Evolutionary conservation across 1,139 yeast species (phyloP), one percentile per base, ranked within the genome.

Genomic region (Nakaseomyces glabratus): DNA sequence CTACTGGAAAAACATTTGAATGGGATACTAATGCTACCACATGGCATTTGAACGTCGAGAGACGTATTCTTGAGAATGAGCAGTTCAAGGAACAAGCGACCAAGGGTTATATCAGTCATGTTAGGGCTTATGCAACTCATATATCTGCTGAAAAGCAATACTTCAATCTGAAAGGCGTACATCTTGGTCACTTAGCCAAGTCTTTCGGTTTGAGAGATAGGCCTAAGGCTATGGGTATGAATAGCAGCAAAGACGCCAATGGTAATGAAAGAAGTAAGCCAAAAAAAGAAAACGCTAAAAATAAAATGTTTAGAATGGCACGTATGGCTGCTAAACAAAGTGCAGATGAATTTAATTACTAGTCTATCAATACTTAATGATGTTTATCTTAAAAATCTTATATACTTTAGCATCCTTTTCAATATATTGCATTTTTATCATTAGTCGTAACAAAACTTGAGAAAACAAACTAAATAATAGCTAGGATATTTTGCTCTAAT

Each of bases 11-110:
- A 23, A 33, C 35, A 10, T 57, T 55, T 28, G 68, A 65, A 12
- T 93, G 97, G 97, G 96, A 88, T 57, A 75, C 78, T 20, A 88
- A 82, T 52, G 98, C 96, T 3, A 90, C 99, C 0, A 85, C 95
- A 1, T 88, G 94, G 93, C 99, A 90, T 57, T 66, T 90, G 47
- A 77, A 81, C 37, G 72, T 85, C 11, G 99, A 90, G 62, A 67
- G 96, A 53, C 81, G 94, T 81, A 64, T 88, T 20, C 61, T 90
- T 32, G 93, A 76, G 47, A 82, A 82, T 47, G 61, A 69, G 1
- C 58, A 63, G 0, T 71, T 71, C 9, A 79, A 76, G 37, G 75
- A 72, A 15, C 52, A 66, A 11, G 94, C 95, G 0, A 69, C 71
- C 11, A 73, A 76, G 49, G 97, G 84, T 2, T 90, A 84, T 53